phyloP scores from a whole-genome alignment of 306 rosid genomes.

The Sicyos edulis region DNA sequence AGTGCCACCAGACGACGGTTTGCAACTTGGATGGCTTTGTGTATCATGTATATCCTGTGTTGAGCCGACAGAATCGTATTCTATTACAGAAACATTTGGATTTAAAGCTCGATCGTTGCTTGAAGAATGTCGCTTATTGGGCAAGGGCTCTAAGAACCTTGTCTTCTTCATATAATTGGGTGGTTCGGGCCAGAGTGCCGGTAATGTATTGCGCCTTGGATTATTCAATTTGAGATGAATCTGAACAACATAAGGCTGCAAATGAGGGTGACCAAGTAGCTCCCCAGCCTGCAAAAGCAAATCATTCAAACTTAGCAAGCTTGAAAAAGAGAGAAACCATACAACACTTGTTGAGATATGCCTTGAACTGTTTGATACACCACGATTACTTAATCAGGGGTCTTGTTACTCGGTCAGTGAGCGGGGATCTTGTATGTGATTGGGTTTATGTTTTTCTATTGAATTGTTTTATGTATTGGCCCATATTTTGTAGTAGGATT shows the following conservation, averaged over 20 bases:
- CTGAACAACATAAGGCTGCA: conserved; percentile 73
- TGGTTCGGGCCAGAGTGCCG: conserved; percentile 48
- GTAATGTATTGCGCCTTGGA: conserved; percentile 60
- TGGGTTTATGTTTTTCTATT: no score
- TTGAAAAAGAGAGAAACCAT: no score
- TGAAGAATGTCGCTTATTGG: conserved; percentile 49
- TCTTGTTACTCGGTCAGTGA: no score
- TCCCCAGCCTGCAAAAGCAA: conserved; percentile 70
- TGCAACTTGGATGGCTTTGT: conserved; percentile 41
- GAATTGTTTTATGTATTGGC: no score
- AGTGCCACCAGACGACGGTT: conserved; percentile 35
- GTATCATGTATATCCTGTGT: conserved; percentile 60
- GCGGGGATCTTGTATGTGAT: no score
- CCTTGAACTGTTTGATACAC: no score
- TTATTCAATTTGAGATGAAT: conserved; percentile 72
- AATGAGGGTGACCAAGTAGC: conserved; percentile 73
- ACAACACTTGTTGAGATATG: no score
- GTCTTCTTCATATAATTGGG: conserved; percentile 57
- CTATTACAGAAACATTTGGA: conserved; percentile 76
- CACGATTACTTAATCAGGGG: no score
- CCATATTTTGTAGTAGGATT: no score
- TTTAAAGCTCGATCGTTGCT: conserved; percentile 70
- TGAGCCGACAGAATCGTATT: conserved; percentile 63
- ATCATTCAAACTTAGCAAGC: background rate
- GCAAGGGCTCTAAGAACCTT: conserved; percentile 57